Evolutionary conservation across 2,329 filamentous ascomycete genomes (phyloP).

Genomic region (Cercospora brassicicola): DNA sequence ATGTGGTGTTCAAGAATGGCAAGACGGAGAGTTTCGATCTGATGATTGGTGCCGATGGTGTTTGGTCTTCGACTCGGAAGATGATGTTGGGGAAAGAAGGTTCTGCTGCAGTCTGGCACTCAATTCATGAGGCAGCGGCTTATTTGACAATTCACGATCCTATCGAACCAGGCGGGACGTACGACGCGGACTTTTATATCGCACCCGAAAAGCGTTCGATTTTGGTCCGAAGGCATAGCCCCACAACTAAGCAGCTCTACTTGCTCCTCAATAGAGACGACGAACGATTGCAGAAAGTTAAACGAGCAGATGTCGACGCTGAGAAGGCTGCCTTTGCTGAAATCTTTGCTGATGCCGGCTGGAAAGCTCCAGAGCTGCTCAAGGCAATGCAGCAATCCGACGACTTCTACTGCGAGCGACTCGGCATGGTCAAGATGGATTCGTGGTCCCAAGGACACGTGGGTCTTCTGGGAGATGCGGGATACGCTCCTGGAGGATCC

Average conservation of each 20-base stretch:
- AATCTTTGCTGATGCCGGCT: conserved; percentile 31
- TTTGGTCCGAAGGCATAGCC: conserved; percentile 4
- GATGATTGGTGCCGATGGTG: conserved; percentile 32
- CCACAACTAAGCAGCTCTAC: conserved; percentile 3
- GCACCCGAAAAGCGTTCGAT: conserved; percentile 6
- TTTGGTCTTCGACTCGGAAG: conserved; percentile 24
- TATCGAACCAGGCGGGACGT: conserved; percentile 6
- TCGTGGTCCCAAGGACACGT: conserved; percentile 32
- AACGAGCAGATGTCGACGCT: conserved; percentile 6
- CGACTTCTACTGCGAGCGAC: conserved; percentile 38
- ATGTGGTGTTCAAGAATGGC: conserved; percentile 23
- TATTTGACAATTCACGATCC: conserved; percentile 7
- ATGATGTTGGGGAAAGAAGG: conserved; percentile 30
- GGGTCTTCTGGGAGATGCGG: conserved; percentile 33
- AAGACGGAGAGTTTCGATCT: conserved; percentile 26
- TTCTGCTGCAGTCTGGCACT: conserved; percentile 1
- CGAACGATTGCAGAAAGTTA: background rate
- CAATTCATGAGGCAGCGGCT: background rate
- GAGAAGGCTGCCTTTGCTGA: conserved; percentile 28
- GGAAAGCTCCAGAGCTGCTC: conserved; percentile 42
- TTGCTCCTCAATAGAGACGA: conserved; percentile 8
- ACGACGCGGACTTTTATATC: conserved; percentile 6
- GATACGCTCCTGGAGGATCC: conserved; percentile 24
- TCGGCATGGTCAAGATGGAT: conserved; percentile 8
- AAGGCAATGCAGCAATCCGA: conserved; percentile 37